Percentiles rank a stretch among this genome's conserved stretches.
phyloP scores from a whole-genome alignment of 257 asterid species.

The Solanum tacnaense region DNA sequence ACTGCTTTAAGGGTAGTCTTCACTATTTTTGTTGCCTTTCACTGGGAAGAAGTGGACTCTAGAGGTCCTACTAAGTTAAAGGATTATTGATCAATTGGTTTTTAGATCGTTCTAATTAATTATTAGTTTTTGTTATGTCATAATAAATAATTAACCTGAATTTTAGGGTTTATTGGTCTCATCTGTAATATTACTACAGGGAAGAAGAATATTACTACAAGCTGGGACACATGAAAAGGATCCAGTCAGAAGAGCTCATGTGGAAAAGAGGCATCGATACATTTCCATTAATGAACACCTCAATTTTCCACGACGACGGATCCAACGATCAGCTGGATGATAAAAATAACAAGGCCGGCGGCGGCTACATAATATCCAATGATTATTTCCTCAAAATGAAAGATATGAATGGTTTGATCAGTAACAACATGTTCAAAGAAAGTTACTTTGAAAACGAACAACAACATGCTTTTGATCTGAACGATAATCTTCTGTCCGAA shows the following conservation, averaged over 20 bases:
- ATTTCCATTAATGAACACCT: not conserved
- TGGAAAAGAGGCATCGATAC: not conserved
- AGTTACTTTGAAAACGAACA: constrained; percentile 1
- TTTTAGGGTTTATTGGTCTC: not conserved
- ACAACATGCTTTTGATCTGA: constrained; percentile 11
- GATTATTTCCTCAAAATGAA: constrained; percentile 2
- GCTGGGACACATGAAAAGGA: not conserved
- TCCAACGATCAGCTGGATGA: not conserved
- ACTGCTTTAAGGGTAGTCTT: not conserved
- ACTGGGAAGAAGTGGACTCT: not conserved
- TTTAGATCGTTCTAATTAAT: not conserved
- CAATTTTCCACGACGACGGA: not conserved
- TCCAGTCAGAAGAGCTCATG: not conserved
- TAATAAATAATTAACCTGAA: not conserved
- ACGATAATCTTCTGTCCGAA: constrained; percentile 2
- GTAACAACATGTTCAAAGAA: not conserved
- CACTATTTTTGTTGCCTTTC: not conserved
- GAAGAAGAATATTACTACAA: not conserved
- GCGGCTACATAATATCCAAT: not conserved
- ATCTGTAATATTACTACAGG: not conserved
- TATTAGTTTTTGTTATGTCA: not conserved
- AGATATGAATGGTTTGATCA: not conserved
- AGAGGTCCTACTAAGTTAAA: not conserved
- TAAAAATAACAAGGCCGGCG: not conserved
- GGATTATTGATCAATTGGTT: not conserved